Evolutionary conservation across 2,329 filamentous ascomycete species (phyloP).

Genomic region (Penicillium rolfsii): DNA sequence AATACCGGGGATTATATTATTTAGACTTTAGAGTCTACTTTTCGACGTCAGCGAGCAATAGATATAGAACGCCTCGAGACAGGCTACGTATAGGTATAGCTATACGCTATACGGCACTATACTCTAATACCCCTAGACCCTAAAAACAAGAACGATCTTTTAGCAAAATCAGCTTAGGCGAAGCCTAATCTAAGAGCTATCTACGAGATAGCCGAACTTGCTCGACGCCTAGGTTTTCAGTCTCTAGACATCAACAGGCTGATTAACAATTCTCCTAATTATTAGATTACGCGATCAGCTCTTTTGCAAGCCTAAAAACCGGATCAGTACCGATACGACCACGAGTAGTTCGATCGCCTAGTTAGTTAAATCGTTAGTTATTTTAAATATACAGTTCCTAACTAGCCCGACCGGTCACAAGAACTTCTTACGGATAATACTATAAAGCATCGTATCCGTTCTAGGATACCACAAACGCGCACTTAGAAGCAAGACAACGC

Average conservation of each 20-base stretch:
- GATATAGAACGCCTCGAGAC: constrained; percentile 1
- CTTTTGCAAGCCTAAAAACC: background rate
- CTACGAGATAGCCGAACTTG: constrained; percentile 3
- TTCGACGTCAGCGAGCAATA: background rate
- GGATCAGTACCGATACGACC: constrained; percentile 1
- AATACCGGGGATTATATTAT: background rate
- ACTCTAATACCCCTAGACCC: background rate
- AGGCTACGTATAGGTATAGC: background rate
- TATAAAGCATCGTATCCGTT: background rate
- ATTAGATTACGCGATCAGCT: background rate
- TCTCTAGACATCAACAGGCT: background rate
- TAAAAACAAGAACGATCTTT: background rate
- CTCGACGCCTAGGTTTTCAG: background rate
- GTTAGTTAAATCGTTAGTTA: constrained; percentile 1
- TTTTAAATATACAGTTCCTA: background rate
- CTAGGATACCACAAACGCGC: background rate
- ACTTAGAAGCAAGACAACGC: background rate
- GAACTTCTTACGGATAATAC: constrained; percentile 3
- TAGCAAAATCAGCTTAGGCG: background rate
- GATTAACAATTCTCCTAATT: background rate
- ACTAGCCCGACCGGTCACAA: background rate
- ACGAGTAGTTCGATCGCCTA: background rate
- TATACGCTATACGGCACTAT: background rate
- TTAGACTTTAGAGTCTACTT: constrained; percentile 2
- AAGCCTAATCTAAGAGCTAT: background rate